phyloP scores from a whole-genome alignment of 164 flowering plant genomes.

The Macadamia tetraphylla region DNA sequence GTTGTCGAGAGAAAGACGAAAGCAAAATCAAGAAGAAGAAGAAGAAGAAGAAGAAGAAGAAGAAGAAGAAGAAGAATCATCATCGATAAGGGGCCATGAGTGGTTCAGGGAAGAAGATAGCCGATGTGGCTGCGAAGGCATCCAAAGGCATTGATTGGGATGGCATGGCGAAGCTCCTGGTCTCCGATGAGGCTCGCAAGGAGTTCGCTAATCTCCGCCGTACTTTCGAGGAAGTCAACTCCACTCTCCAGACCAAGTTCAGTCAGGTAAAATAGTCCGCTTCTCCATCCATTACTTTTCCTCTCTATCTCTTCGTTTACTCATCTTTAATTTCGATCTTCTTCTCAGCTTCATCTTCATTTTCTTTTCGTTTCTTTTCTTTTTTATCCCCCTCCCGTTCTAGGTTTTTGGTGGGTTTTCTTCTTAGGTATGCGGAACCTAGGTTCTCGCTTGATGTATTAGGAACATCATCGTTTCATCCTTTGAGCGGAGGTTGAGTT shows the following conservation, averaged over 20 bases:
- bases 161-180: conserved; percentile 81
- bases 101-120: conserved; percentile 65
- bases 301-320: not conserved
- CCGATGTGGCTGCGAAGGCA: conserved; percentile 67
- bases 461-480: not conserved
- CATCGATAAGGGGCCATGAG: too few species aligned
- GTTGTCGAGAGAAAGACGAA: too few species aligned
- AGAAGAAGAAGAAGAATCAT: too few species aligned
- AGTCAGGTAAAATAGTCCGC: conserved; percentile 41
- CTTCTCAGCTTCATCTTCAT: not conserved
- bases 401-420: conserved; percentile 4
- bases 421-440: not conserved
- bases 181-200: conserved; percentile 79
- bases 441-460: not conserved
- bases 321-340: not conserved
- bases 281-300: not conserved
- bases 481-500: not conserved
- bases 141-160: conserved; percentile 80
- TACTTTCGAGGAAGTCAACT: conserved; percentile 84
- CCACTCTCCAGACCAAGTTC: conserved; percentile 77
- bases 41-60: not conserved
- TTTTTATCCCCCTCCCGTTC: not conserved
- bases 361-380: not conserved
- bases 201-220: conserved; percentile 83
- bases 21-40: not conserved